Evolutionary conservation across 2,329 filamentous ascomycete genomes (phyloP).

Genomic region (Cyphellophora europaea): DNA sequence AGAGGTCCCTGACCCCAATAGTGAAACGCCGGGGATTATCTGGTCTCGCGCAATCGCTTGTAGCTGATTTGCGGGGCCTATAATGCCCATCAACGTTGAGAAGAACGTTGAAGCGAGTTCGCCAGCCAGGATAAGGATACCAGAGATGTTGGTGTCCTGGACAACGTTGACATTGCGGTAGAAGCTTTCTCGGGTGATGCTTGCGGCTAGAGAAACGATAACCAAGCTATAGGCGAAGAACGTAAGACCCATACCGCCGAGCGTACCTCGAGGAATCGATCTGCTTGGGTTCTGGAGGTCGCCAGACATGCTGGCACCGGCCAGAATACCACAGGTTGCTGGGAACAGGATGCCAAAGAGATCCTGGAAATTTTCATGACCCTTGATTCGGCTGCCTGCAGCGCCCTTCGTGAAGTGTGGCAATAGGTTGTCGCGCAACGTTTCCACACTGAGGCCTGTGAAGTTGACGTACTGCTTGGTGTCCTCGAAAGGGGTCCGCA

Average conservation of each 20-base stretch:
- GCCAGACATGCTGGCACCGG: constrained; percentile 82
- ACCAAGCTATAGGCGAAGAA: constrained; percentile 68
- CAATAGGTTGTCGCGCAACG: constrained; percentile 63
- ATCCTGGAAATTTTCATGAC: constrained; percentile 64
- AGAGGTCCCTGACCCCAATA: constrained; percentile 66
- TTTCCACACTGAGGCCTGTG: constrained; percentile 64
- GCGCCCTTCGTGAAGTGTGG: constrained; percentile 56
- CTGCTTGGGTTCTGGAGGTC: constrained; percentile 75
- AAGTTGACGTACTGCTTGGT: constrained; percentile 58
- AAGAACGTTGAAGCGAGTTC: constrained; percentile 79
- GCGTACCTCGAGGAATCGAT: constrained; percentile 74
- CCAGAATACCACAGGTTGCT: constrained; percentile 52
- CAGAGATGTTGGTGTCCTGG: constrained; percentile 69
- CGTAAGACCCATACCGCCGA: constrained; percentile 67
- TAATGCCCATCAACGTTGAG: constrained; percentile 77
- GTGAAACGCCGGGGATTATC: constrained; percentile 62
- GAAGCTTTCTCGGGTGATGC: constrained; percentile 64
- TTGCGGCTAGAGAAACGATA: constrained; percentile 67
- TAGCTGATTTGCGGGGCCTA: constrained; percentile 74
- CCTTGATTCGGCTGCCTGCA: constrained; percentile 51
- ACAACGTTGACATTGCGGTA: constrained; percentile 70
- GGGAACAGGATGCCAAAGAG: constrained; percentile 83
- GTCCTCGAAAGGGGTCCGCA: constrained; percentile 59
- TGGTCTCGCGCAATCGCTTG: constrained; percentile 74
- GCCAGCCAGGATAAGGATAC: constrained; percentile 63